These are phyloP conservation scores for Syncephalis plumigaleata DNA, from an alignment of 371 early-diverging fungal genomes.

Conservation along the genomic window DNA sequence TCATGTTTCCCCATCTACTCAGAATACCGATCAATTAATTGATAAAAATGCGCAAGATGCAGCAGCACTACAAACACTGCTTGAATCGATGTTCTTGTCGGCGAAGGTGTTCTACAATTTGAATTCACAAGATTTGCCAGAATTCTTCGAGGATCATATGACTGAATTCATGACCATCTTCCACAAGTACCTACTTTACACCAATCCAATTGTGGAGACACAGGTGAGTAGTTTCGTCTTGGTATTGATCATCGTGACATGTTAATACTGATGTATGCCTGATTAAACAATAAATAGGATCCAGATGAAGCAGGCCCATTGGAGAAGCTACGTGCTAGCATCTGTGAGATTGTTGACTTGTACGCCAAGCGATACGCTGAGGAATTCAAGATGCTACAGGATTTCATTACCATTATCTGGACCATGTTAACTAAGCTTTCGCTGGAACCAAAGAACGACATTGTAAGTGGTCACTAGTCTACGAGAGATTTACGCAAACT, in stretches of 20 bases:
- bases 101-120: constrained; percentile 79
- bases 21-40: constrained; percentile 69
- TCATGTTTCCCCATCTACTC: background rate
- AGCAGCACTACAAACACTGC: constrained; percentile 40
- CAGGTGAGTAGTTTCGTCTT: constrained; percentile 24
- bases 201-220: constrained; percentile 47
- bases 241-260: too few species aligned
- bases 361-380: constrained; percentile 84
- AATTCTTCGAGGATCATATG: constrained; percentile 87
- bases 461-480: constrained; percentile 22
- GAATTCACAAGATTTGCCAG: constrained; percentile 90
- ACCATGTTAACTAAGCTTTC: constrained; percentile 53
- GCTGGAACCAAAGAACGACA: constrained; percentile 57
- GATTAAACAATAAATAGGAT: constrained; percentile 23
- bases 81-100: constrained; percentile 57
- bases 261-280: too few species aligned
- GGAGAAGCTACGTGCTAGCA: constrained; percentile 73
- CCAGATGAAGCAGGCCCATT: constrained; percentile 73
- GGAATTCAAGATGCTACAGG: constrained; percentile 53
- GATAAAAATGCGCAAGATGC: constrained; percentile 38
- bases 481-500: too few species aligned
- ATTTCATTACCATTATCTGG: constrained; percentile 79
- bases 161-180: constrained; percentile 55
- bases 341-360: constrained; percentile 77
- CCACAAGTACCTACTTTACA: constrained; percentile 68